Evolutionary conservation across 441 rosid species (phyloP).

Genomic region (Brassica balearica): DNA sequence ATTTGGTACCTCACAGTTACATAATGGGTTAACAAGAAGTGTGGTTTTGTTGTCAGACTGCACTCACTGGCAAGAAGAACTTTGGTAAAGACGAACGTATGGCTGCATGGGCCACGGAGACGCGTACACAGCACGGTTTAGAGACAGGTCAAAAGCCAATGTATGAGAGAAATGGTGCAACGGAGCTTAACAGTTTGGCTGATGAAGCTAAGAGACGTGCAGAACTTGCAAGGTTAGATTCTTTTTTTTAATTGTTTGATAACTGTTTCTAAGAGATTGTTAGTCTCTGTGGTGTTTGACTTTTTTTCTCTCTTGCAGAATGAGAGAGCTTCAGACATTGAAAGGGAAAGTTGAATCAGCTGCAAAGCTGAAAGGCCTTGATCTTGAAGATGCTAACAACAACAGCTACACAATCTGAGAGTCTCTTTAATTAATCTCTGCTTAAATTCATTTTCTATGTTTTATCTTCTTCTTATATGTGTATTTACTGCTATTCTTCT

Average conservation of each 20-base stretch:
- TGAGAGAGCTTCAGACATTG: conserved; percentile 68
- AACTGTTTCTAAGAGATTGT: background rate
- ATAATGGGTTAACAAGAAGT: background rate
- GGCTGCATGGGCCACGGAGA: conserved; percentile 70
- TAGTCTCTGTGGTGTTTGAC: background rate
- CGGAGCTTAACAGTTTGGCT: conserved; percentile 51
- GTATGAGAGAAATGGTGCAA: conserved; percentile 31
- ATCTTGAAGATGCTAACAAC: conserved; percentile 55
- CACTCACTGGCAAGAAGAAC: conserved; percentile 61
- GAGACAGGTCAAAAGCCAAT: conserved; percentile 43
- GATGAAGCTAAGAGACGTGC: conserved; percentile 70
- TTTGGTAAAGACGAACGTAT: conserved; percentile 58
- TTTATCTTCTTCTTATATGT: conserved; percentile 11
- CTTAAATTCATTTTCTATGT: conserved; percentile 26
- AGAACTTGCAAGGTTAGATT: conserved; percentile 58
- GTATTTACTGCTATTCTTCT: conserved; percentile 30
- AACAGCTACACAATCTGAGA: conserved; percentile 45
- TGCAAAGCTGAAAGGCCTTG: conserved; percentile 62
- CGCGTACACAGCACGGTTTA: conserved; percentile 61
- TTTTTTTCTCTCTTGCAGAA: conserved; percentile 42
- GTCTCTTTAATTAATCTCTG: conserved; percentile 6
- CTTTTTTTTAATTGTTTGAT: background rate
- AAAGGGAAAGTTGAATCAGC: conserved; percentile 72
- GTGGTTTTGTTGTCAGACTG: conserved; percentile 51
- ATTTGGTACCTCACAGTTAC: background rate